These are phyloP conservation scores for Exophiala xenobiotica DNA, from an alignment of 2,329 filamentous ascomycete species.

Conservation along the genomic window DNA sequence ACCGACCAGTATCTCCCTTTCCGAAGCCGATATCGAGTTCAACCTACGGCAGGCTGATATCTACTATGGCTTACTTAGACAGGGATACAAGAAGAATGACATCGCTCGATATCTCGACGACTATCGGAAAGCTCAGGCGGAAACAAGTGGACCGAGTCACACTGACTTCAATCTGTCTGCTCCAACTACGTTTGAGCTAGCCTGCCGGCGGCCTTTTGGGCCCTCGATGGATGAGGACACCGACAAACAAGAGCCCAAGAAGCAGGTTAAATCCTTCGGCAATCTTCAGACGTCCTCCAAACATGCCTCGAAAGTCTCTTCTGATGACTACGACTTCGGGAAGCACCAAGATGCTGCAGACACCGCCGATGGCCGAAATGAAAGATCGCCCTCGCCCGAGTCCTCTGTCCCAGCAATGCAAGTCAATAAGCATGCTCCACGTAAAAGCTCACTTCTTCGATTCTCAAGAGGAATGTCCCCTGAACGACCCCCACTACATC, in stretches of 20 bases:
- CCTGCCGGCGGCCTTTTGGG: slow-evolving; percentile 1
- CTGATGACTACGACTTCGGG: not conserved
- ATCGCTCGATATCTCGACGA: slow-evolving; percentile 27
- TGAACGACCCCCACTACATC: slow-evolving; percentile 6
- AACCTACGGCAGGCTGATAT: slow-evolving; percentile 33
- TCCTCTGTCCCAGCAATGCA: slow-evolving; percentile 3
- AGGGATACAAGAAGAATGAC: slow-evolving; percentile 30
- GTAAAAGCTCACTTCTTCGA: slow-evolving; percentile 30
- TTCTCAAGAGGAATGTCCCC: slow-evolving; percentile 25
- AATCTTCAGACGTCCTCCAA: too few species aligned
- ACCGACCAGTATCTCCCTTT: slow-evolving; percentile 36
- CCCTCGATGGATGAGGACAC: not conserved
- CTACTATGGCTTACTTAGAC: slow-evolving; percentile 26
- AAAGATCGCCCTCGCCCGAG: slow-evolving; percentile 4
- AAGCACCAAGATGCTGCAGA: not conserved
- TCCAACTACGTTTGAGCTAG: slow-evolving; percentile 21
- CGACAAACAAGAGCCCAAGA: not conserved
- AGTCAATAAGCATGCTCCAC: slow-evolving; percentile 25
- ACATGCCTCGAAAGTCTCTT: too few species aligned
- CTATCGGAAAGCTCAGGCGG: slow-evolving; percentile 11
- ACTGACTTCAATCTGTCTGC: not conserved
- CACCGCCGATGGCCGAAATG: not conserved
- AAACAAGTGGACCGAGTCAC: not conserved
- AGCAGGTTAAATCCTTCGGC: too few species aligned
- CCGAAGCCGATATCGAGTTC: slow-evolving; percentile 36